A percentile compares a stretch with the other conserved stretches of the same genome.
phyloP scores from a whole-genome alignment of 805 yeast species.

The Yarrowia bubula region DNA sequence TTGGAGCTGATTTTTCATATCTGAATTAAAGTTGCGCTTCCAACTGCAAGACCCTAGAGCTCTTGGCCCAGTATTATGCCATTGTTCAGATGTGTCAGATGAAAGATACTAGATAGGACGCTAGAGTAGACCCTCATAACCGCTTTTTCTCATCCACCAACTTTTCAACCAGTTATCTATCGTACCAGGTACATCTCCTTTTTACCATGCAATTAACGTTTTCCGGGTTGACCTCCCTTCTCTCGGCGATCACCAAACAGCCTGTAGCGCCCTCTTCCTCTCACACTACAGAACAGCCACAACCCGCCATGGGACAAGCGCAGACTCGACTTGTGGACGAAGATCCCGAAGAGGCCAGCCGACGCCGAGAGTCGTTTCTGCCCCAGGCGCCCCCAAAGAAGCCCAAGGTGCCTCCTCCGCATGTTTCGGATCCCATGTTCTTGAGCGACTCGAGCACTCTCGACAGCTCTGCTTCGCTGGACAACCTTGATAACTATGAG shows the following conservation, averaged over 20 bases:
- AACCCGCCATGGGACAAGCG: slow-evolving; percentile 16
- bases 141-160: too few species aligned
- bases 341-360: slow-evolving; percentile 11
- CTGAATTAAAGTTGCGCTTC: background rate
- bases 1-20: background rate
- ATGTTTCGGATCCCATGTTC: background rate
- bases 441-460: background rate
- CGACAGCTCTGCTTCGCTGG: slow-evolving; percentile 3
- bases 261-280: background rate
- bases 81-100: background rate
- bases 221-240: slow-evolving; percentile 3
- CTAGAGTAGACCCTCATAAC: background rate
- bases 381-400: slow-evolving; percentile 13
- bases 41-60: background rate
- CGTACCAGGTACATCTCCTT: background rate
- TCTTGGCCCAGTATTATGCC: background rate
- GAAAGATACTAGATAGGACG: background rate
- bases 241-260: slow-evolving; percentile 7
- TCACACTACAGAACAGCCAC: background rate
- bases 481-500: slow-evolving; percentile 31
- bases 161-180: too few species aligned
- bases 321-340: slow-evolving; percentile 25
- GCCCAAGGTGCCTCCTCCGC: background rate
- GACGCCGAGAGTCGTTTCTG: slow-evolving; percentile 8
- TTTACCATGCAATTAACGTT: background rate